Percentiles rank a stretch among this genome's conserved stretches.
Conservation (phyloP, 164 flowering plant species). For the Houttuynia cordata region DNA sequence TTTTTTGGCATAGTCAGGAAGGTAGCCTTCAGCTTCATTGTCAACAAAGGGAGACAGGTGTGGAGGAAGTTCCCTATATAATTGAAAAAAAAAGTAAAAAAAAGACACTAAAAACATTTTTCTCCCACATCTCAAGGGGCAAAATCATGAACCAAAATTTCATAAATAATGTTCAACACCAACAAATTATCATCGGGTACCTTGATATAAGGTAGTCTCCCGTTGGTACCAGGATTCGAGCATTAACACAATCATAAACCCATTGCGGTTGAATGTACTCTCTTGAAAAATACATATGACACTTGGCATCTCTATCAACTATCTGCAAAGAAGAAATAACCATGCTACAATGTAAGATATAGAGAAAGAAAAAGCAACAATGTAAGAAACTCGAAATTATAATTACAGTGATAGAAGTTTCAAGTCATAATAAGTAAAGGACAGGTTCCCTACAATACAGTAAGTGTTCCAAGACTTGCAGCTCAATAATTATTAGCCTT, state of each 20-base stretch:
- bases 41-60: slow-evolving; percentile 95
- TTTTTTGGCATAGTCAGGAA: slow-evolving; percentile 89
- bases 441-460: no score
- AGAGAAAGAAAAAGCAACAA: neutral
- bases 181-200: slow-evolving; percentile 20
- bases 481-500: no score
- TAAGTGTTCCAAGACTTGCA: no score
- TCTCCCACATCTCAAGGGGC: neutral
- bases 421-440: no score
- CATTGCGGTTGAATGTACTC: slow-evolving; percentile 92
- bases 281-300: slow-evolving; percentile 64
- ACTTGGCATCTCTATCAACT: slow-evolving; percentile 77
- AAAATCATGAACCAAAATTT: neutral
- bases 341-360: neutral
- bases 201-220: slow-evolving; percentile 73
- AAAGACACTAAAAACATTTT: neutral
- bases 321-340: slow-evolving; percentile 30
- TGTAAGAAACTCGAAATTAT: no score
- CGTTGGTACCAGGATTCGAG: slow-evolving; percentile 64
- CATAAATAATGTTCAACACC: neutral
- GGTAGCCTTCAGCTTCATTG: slow-evolving; percentile 77
- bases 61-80: slow-evolving; percentile 74
- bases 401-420: no score
- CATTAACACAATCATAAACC: slow-evolving; percentile 81
- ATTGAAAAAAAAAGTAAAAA: no score